Evolutionary conservation across 495 filamentous ascomycete genomes (phyloP), one percentile per base, ranked within the genome.

Genomic region (Xylaria cubensis): DNA sequence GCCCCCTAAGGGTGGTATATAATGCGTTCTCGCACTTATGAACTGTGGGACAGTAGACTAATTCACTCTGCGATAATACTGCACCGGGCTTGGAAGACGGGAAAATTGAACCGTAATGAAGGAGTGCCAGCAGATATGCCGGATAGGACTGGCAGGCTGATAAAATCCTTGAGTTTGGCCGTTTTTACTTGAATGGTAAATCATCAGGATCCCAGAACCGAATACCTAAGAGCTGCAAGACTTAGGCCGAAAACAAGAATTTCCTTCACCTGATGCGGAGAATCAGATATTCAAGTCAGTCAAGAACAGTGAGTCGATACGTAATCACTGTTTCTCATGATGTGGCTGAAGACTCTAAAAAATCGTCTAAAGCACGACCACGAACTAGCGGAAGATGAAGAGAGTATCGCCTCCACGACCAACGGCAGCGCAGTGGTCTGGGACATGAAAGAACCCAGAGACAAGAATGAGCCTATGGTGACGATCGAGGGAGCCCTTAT

Each of bases 261-360:
- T 2, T 39, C 32, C 6, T 61, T 61, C 12, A 13, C 58, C 34
- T 39, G 5, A 39, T 19, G 17, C 8, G 2, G 17, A 12, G 19
- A 39, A 0, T 21, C 9, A 9, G 8, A 21, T 34, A 1, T 21
- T 39, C 24, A 17, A 61, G 0, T 19, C 29, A 32, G n/a, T 7
- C 7, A 6, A 56, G 12, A 2, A 29, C 6, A 56, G 24, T 17
- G 13, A 61, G 32, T 61, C 32, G n/a, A 21, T 8, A 7, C 34
- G 1, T 61, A 21, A 39, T 39, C 15, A 19, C 17, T 4, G 6
- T 39, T n/a, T 39, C 32, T 39, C 34, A 39, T 32, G 10, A 61
- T 61, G 58, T 61, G 58, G 34, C 10, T 61, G 3, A 61, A 61
- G 34, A 21, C 58, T 21, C 34, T 61, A 17, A 61, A 61, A 39